These are phyloP conservation scores for Tilletia indica DNA, from an alignment of 1,284 basidiomycete species.

Conservation along the genomic window DNA sequence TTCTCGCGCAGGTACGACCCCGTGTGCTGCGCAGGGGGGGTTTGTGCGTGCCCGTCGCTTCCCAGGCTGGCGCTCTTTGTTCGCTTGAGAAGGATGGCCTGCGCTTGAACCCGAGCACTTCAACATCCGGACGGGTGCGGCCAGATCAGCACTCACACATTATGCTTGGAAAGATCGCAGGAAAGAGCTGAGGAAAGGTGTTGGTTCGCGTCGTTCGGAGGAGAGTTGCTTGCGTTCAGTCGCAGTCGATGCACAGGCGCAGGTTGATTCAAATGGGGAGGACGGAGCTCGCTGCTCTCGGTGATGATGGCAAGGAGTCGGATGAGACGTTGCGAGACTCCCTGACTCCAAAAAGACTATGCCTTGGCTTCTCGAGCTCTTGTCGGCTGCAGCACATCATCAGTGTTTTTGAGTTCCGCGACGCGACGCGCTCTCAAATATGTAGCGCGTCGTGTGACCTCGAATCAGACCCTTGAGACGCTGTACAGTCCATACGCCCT, in stretches of 20 bases:
- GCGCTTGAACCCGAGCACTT: not conserved
- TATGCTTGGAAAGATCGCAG: not conserved
- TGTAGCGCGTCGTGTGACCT: no score
- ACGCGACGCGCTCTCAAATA: no score
- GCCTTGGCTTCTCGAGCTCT: no score
- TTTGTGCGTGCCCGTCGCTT: no score
- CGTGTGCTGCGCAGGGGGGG: no score
- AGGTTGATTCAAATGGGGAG: not conserved
- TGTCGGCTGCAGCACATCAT: no score
- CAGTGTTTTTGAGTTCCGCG: no score
- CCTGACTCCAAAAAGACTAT: not conserved
- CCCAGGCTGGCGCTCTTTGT: not conserved
- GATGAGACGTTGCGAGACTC: not conserved
- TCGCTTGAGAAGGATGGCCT: not conserved
- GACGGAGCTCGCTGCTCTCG: not conserved
- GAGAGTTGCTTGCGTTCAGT: no score
- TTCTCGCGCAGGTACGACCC: not conserved
- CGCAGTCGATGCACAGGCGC: not conserved
- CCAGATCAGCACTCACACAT: constrained; percentile 1
- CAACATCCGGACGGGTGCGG: not conserved
- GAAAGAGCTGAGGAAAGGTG: not conserved
- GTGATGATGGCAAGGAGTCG: not conserved
- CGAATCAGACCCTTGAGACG: no score
- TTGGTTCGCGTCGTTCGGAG: no score
- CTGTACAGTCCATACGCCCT: no score